These are phyloP conservation scores for Boletus patriciae DNA, from an alignment of 768 basidiomycete genomes.

Conservation along the genomic window DNA sequence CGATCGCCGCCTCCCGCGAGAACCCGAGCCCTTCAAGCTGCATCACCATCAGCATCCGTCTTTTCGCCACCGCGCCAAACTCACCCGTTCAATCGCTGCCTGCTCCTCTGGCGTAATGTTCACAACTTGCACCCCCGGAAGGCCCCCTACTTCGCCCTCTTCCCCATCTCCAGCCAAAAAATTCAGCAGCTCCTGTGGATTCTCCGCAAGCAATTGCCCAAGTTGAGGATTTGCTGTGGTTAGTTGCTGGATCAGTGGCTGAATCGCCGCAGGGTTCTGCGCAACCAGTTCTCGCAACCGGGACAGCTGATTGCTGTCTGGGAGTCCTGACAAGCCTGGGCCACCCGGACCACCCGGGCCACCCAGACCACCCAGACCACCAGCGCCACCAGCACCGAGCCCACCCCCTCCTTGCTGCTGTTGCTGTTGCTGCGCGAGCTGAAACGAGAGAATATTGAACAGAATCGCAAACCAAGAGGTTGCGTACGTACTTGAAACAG, in stretches of 20 bases:
- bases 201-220: slow-evolving; percentile 61
- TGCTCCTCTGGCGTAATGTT: slow-evolving; percentile 84
- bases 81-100: slow-evolving; percentile 85
- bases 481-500: slow-evolving; percentile 70
- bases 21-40: slow-evolving; percentile 91
- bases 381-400: slow-evolving; percentile 21
- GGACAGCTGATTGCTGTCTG: slow-evolving; percentile 62
- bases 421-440: slow-evolving; percentile 77
- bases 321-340: slow-evolving; percentile 53
- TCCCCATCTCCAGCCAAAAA: slow-evolving; percentile 54
- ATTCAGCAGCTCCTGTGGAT: slow-evolving; percentile 70
- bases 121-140: slow-evolving; percentile 44
- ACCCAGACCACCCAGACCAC: no score
- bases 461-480: not conserved
- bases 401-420: slow-evolving; percentile 27
- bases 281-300: slow-evolving; percentile 71
- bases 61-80: slow-evolving; percentile 29
- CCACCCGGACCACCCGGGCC: slow-evolving; percentile 23
- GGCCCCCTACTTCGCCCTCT: slow-evolving; percentile 40
- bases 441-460: slow-evolving; percentile 1
- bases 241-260: slow-evolving; percentile 83
- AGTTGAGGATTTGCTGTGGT: slow-evolving; percentile 71
- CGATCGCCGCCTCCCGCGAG: slow-evolving; percentile 70
- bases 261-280: slow-evolving; percentile 76
- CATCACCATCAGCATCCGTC: slow-evolving; percentile 1